phyloP scores from a whole-genome alignment of 2,329 filamentous ascomycete genomes.

The Lachnellula suecica region DNA sequence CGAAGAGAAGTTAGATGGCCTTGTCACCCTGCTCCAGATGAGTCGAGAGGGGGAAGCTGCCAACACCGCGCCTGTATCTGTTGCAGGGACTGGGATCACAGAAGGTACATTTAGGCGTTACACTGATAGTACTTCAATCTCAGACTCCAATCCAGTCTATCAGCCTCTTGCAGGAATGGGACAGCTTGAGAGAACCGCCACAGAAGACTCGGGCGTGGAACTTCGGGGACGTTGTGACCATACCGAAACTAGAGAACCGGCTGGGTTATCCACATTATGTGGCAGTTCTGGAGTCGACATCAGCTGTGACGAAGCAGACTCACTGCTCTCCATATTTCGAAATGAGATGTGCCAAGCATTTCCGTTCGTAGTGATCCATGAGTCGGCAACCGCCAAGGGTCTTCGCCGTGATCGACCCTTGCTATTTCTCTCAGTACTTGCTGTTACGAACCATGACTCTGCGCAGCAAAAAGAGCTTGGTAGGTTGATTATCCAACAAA shows the following conservation, averaged over 20 bases:
- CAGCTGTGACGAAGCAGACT: constrained; percentile 9
- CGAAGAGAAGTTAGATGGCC: constrained; percentile 21
- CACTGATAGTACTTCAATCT: too few species aligned
- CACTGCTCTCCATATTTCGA: constrained; percentile 14
- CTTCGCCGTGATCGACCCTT: constrained; percentile 18
- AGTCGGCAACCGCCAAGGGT: constrained; percentile 2
- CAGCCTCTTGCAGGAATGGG: too few species aligned
- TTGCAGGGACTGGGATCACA: too few species aligned
- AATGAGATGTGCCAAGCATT: constrained; percentile 19
- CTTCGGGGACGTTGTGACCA: too few species aligned
- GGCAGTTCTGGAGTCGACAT: constrained; percentile 1
- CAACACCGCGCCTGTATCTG: neutral
- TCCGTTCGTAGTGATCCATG: constrained; percentile 21
- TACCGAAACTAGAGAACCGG: too few species aligned
- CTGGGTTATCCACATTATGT: constrained; percentile 8
- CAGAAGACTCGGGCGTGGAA: too few species aligned
- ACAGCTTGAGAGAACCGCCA: too few species aligned
- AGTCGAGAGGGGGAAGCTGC: constrained; percentile 1
- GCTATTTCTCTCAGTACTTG: constrained; percentile 20
- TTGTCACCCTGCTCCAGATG: constrained; percentile 18
- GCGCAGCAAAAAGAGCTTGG: constrained; percentile 8
- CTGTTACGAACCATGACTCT: constrained; percentile 11
- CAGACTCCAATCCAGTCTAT: too few species aligned
- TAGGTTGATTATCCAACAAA: constrained; percentile 11
- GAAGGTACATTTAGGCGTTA: too few species aligned